Evolutionary conservation across 106 monocot species (phyloP).

Genomic region (Ottelia alismoides): DNA sequence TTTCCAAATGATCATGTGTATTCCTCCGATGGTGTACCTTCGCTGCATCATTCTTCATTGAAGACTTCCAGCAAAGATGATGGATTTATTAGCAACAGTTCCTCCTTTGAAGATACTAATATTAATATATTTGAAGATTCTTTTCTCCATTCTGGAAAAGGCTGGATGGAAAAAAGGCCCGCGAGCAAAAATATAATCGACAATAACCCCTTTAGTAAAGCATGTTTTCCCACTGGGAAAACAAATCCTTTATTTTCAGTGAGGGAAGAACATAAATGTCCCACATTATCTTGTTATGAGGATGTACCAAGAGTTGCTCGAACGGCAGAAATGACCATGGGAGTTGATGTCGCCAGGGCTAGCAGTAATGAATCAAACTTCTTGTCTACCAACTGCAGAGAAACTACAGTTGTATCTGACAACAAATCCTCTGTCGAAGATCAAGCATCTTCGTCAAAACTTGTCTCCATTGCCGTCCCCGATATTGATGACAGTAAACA

Average conservation of each 20-base stretch:
- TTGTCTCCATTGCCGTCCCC: constrained; percentile 3
- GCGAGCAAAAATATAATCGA: constrained; percentile 2
- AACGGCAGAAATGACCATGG: no score
- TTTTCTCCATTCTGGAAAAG: background rate
- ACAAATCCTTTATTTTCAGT: no score
- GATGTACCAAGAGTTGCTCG: no score
- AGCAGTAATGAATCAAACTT: background rate
- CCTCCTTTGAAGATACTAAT: constrained; percentile 17
- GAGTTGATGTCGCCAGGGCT: no score
- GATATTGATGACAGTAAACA: constrained; percentile 10
- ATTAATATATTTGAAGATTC: constrained; percentile 13
- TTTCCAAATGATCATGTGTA: no score
- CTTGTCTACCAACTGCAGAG: background rate
- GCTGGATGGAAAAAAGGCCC: constrained; percentile 4
- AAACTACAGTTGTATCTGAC: constrained; percentile 9
- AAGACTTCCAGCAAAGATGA: constrained; percentile 2
- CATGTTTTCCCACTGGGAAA: no score
- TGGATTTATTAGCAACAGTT: constrained; percentile 8
- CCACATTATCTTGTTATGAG: no score
- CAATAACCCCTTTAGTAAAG: background rate
- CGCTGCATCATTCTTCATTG: constrained; percentile 3
- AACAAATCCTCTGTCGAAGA: constrained; percentile 9
- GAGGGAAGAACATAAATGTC: no score
- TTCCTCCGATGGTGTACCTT: constrained; percentile 10
- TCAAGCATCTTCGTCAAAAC: constrained; percentile 15